A percentile compares a stretch with the other conserved stretches of the same genome.
These are phyloP conservation scores for Eustoma russellianum DNA, from an alignment of 257 asterid genomes.

Conservation along the genomic window DNA sequence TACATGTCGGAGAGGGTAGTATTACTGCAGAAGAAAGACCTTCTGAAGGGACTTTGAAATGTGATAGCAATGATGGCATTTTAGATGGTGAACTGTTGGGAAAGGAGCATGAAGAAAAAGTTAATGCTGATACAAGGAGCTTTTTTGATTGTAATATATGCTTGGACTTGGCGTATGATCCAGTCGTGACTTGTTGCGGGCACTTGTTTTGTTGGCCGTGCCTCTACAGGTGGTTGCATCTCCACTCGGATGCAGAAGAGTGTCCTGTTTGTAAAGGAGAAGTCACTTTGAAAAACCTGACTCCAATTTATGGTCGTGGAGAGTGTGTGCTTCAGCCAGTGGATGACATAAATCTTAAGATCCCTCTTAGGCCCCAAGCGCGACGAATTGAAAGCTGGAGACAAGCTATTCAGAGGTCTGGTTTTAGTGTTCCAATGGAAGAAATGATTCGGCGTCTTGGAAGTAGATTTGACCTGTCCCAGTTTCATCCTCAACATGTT, in stretches of 20 bases:
- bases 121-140: slow-evolving; percentile 49
- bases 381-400: slow-evolving; percentile 52
- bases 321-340: slow-evolving; percentile 30
- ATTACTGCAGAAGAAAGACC: slow-evolving; percentile 44
- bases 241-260: slow-evolving; percentile 82
- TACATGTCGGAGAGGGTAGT: slow-evolving; percentile 75
- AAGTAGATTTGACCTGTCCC: slow-evolving; percentile 31
- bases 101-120: slow-evolving; percentile 51
- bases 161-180: slow-evolving; percentile 82
- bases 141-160: slow-evolving; percentile 94
- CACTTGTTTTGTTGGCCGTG: slow-evolving; percentile 98
- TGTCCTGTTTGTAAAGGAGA: slow-evolving; percentile 98
- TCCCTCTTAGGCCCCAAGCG: slow-evolving; percentile 73
- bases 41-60: slow-evolving; percentile 28
- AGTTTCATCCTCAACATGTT: slow-evolving; percentile 32
- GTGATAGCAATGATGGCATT: slow-evolving; percentile 40
- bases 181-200: slow-evolving; percentile 95
- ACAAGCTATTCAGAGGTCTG: slow-evolving; percentile 57
- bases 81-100: slow-evolving; percentile 37
- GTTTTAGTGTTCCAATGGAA: slow-evolving; percentile 68
- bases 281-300: slow-evolving; percentile 59
- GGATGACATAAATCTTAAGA: slow-evolving; percentile 29
- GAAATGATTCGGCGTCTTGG: slow-evolving; percentile 85
- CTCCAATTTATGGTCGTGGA: slow-evolving; percentile 86
- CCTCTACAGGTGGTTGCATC: slow-evolving; percentile 81